Evolutionary conservation across 306 rosid genomes (phyloP).

Genomic region (Clitoria ternatea): DNA sequence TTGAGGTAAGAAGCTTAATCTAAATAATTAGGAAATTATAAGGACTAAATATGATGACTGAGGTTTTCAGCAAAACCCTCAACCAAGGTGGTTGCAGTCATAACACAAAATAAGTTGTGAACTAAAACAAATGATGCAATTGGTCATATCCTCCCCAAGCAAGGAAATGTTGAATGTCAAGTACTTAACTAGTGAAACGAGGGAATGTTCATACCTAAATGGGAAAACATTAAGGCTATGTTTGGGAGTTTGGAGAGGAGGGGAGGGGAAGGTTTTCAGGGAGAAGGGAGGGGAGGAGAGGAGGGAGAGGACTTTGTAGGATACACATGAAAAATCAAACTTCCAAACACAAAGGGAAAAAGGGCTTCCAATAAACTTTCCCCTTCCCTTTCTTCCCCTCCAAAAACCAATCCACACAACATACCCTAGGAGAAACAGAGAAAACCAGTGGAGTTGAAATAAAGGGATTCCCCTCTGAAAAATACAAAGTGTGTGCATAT

Average conservation of each 20-base stretch:
- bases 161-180: not conserved
- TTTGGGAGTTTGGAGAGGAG: too few relatives aligned
- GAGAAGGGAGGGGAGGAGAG: too few relatives aligned
- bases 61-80: not conserved
- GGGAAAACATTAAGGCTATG: not conserved
- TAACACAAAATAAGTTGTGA: not conserved
- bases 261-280: too few relatives aligned
- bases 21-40: too few relatives aligned
- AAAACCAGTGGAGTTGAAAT: not conserved
- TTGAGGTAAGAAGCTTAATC: too few relatives aligned
- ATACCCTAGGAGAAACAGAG: not conserved
- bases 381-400: too few relatives aligned
- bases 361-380: too few relatives aligned
- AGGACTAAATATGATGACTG: too few relatives aligned
- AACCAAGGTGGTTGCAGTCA: not conserved
- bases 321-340: too few relatives aligned
- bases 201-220: not conserved
- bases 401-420: too few relatives aligned
- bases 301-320: too few relatives aligned
- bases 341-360: too few relatives aligned
- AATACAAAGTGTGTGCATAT: not conserved
- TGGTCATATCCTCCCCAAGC: not conserved
- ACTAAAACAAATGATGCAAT: not conserved
- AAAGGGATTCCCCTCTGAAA: not conserved
- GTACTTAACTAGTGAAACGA: not conserved